phyloP scores from a whole-genome alignment of 441 rosid species.

The Mallotus japonicus region DNA sequence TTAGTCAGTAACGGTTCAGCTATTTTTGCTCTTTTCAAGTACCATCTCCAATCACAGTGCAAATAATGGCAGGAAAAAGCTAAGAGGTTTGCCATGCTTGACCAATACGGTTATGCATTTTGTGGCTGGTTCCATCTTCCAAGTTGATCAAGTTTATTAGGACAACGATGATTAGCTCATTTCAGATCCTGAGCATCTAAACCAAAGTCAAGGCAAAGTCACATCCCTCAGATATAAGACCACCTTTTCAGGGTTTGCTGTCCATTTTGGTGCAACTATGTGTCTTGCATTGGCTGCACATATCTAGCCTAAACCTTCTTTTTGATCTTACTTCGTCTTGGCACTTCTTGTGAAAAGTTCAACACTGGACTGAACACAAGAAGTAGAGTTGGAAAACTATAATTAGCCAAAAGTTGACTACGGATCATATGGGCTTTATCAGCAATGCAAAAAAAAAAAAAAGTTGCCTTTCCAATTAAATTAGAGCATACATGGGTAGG shows the following conservation, averaged over 20 bases:
- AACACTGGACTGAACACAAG: conserved; percentile 4
- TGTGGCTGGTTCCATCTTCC: conserved; percentile 2
- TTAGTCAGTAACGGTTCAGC: conserved; percentile 1
- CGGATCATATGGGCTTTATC: not conserved
- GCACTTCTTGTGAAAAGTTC: not conserved
- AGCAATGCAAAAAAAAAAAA: not conserved
- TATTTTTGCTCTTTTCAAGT: not conserved
- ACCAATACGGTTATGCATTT: not conserved
- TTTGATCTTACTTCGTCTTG: conserved; percentile 10
- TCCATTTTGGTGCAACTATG: not conserved
- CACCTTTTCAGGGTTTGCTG: not conserved
- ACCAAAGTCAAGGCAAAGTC: not conserved
- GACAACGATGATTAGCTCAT: not conserved
- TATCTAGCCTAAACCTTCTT: conserved; percentile 15
- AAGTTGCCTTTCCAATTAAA: not conserved
- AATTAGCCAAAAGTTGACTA: not conserved
- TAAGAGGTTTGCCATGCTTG: conserved; percentile 12
- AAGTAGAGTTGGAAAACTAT: conserved; percentile 4
- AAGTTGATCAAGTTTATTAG: not conserved
- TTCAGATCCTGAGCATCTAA: not conserved
- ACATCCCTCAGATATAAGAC: not conserved
- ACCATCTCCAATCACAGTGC: not conserved
- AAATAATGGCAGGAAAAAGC: not conserved
- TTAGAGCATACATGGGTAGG: not conserved
- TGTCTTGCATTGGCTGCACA: conserved; percentile 6